Evolutionary conservation across 352 stramenopile species (phyloP).

Genomic region (Globisporangium barbulae): DNA sequence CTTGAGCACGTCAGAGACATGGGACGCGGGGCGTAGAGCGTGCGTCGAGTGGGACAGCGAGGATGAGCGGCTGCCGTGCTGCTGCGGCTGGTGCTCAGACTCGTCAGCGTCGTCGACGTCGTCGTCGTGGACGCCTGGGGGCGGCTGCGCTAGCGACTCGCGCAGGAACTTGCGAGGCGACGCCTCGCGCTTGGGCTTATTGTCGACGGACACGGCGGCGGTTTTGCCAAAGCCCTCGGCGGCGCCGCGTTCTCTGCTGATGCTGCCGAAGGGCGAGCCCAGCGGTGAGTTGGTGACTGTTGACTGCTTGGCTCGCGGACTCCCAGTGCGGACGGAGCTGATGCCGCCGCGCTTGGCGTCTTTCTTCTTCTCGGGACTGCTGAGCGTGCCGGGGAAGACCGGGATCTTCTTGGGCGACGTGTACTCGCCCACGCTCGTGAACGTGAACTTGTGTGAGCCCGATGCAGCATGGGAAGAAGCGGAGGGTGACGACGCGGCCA

Average conservation of each 20-base stretch:
- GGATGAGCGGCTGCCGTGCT: not conserved
- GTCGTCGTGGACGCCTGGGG: slow-evolving; percentile 10
- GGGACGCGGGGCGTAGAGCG: slow-evolving; percentile 10
- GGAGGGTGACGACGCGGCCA: slow-evolving; percentile 19
- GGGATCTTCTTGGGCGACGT: slow-evolving; percentile 78
- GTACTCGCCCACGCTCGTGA: slow-evolving; percentile 65
- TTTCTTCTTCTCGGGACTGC: slow-evolving; percentile 54
- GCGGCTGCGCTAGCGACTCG: slow-evolving; percentile 33
- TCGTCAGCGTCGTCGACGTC: slow-evolving; percentile 10
- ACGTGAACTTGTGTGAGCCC: slow-evolving; percentile 56
- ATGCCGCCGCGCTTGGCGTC: slow-evolving; percentile 5
- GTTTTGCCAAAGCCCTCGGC: not conserved
- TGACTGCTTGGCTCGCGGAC: slow-evolving; percentile 25
- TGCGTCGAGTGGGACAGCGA: not conserved
- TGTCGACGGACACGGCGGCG: slow-evolving; percentile 9
- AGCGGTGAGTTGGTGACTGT: not conserved
- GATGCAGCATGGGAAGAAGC: not conserved
- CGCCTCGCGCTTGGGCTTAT: slow-evolving; percentile 43
- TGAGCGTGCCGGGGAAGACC: slow-evolving; percentile 56
- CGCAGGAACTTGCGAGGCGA: slow-evolving; percentile 68
- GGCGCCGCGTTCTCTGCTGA: not conserved
- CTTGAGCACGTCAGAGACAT: not conserved
- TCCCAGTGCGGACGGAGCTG: slow-evolving; percentile 3
- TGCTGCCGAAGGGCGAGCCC: not conserved
- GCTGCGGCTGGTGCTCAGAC: not conserved